These are phyloP conservation scores for Sugiyamaella castrensis DNA, from an alignment of 1,139 yeast genomes.

Conservation along the genomic window DNA sequence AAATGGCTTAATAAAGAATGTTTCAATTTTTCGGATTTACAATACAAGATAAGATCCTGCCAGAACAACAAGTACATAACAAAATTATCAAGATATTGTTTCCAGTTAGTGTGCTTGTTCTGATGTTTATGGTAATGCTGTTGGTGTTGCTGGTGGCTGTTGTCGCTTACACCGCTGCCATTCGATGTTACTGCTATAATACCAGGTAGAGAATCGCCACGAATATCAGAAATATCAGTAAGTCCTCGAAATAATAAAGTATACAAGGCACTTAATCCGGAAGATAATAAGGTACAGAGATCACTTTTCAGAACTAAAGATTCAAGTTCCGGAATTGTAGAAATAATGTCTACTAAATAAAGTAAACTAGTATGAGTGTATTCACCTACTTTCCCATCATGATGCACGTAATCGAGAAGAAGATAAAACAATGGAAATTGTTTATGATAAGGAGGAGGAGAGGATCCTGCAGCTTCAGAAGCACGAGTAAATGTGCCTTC, in stretches of 20 bases:
- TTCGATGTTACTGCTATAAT: background rate
- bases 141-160: background rate
- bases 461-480: constrained; percentile 1
- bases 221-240: background rate
- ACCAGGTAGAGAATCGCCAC: background rate
- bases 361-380: constrained; percentile 34
- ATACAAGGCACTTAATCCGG: constrained; percentile 36
- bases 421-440: constrained; percentile 32
- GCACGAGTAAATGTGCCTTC: constrained; percentile 3
- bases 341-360: constrained; percentile 30
- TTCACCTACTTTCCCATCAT: constrained; percentile 33
- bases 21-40: constrained; percentile 23
- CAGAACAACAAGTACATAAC: constrained; percentile 32
- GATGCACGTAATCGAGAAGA: constrained; percentile 31
- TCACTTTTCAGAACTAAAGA: constrained; percentile 33
- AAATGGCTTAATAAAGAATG: constrained; percentile 29
- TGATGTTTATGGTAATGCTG: too few relatives aligned
- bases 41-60: constrained; percentile 32
- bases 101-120: background rate
- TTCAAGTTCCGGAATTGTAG: constrained; percentile 26
- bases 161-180: background rate
- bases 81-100: constrained; percentile 19
- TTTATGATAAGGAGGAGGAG: constrained; percentile 12
- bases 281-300: constrained; percentile 33
- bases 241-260: constrained; percentile 26